Evolutionary conservation across 2,329 filamentous ascomycete genomes (phyloP), one percentile per base, ranked within the genome.

Genomic region (Paraconiothyrium brasiliense): DNA sequence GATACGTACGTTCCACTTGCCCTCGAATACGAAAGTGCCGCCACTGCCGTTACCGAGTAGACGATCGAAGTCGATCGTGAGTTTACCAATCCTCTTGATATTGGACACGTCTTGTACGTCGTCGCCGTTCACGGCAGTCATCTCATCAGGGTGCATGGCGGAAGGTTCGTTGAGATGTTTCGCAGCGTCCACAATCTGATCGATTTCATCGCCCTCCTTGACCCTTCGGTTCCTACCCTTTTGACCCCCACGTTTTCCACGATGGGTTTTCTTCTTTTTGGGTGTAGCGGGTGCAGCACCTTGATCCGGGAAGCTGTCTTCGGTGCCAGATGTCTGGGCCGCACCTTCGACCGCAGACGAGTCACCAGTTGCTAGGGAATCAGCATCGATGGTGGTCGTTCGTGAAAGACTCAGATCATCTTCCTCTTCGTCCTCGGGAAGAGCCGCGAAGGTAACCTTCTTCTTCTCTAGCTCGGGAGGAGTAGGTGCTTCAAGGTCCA

Each of bases 1-100:
- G 10, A 41, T 39, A 67, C 76, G 67, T 70, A 79, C 76, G 62
- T 97, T 95, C 76, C 97, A 98, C 57, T 90, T 92, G n/a, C 95
- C 95, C 52, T 92, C 90, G 77, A 95, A 98, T 0, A 99, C 95
- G 57, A 96, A 89, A 0, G 95, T 99, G n/a, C 95, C 95, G 74
- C 97, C 97, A 77, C 94, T 98, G 58, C 95, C 95, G 61, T 92
- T 85, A 1, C 89, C 89, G 43, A 90, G 82, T 20, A 89, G 83
- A 34, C 82, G 83, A 68, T 89, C 85, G 27, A 85, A 88, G 66
- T 86, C 82, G 34, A 90, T 87, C 57, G 83, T 84, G 27, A 89
- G 79, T 62, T 86, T 87, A 55, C 87, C 87, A 69, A 89, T 89
- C 48, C 85, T 84, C 62, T 89, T 81, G 13, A 81, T 79, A 49